phyloP scores from a whole-genome alignment of 352 stramenopile genomes.

The Pythium periplocum region DNA sequence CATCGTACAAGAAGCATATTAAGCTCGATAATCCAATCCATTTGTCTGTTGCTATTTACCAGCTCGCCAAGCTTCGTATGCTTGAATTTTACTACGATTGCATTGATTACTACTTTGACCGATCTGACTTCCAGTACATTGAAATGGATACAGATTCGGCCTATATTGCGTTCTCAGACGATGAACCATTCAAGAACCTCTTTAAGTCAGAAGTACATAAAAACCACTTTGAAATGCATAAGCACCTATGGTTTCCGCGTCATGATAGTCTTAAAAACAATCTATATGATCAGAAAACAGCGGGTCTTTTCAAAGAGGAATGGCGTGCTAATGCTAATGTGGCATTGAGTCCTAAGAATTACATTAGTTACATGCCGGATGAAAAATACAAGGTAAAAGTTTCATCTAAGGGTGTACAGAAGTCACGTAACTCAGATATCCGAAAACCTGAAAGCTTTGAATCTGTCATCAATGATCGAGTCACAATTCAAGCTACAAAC shows the following conservation, averaged over 20 bases:
- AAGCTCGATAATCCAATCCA: constrained; percentile 17
- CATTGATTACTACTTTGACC: constrained; percentile 19
- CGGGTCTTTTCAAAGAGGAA: constrained; percentile 23
- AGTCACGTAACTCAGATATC: constrained; percentile 8
- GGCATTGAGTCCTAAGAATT: constrained; percentile 15
- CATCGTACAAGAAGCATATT: constrained; percentile 10
- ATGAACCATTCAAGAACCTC: constrained; percentile 15
- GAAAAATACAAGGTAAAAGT: constrained; percentile 13
- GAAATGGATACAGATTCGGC: constrained; percentile 20
- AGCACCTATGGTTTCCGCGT: constrained; percentile 16
- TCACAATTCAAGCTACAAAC: constrained; percentile 24
- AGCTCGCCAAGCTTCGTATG: constrained; percentile 18
- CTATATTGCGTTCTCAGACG: constrained; percentile 16
- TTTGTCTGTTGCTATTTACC: constrained; percentile 17
- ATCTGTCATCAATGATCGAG: constrained; percentile 16
- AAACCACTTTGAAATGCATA: constrained; percentile 14
- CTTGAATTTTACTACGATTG: constrained; percentile 21
- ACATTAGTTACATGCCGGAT: constrained; percentile 23
- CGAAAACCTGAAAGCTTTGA: constrained; percentile 20
- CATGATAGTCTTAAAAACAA: constrained; percentile 7
- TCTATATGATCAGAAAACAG: constrained; percentile 9
- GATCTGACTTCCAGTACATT: constrained; percentile 13
- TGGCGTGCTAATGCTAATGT: constrained; percentile 20
- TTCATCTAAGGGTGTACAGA: constrained; percentile 21
- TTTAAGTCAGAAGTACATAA: constrained; percentile 15